Base-by-base conservation (phyloP, 805 yeast species). In the Cephaloascus fragrans region DNA sequence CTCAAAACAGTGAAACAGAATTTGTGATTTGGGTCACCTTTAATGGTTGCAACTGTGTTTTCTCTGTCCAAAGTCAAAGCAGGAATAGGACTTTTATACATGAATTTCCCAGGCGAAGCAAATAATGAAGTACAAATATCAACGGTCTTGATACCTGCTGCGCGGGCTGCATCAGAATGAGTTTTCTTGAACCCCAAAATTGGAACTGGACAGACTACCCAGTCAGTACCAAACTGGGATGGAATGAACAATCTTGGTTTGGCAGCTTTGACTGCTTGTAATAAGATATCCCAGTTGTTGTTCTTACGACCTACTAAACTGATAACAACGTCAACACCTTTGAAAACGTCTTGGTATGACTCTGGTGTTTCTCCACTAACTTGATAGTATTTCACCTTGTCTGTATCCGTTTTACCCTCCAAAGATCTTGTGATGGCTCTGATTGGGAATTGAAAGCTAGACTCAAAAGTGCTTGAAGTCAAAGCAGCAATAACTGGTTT, bases 201-300 rank as follows among this genome's bases (percentile, higher is more conserved):
- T 1, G 59, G 62, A 4, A 75, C 69, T 17, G 62, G 51, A 19
- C 39, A 32, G 10, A 8, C 12, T 3, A 44, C 50, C 15, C 66
- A 37, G 39, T 75, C 76, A 18, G 62, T 47, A 32, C 85, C 87
- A 47, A 72, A 79, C 47, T 77, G 83, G 2, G 80, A 70, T 23
- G 83, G 81, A 45, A 77, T 68, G 57, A 64, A 77, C 28, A 75
- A 50, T 49, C 70, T 69, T 37, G 76, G 74, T 44, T 69, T 67
- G 37, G 61, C 64, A 23, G 49, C 55, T 6, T 52, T 50, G 3
- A 68, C 67, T 6, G 70, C 65, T 37, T 69, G 73, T 26, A 69
- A 41, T 14, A 58, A 44, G 1, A 46, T 56, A 26, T 57, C 65
- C 18, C 50, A 37, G n/a, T 49, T 50, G 12, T 23, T 23, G 12